Base-by-base conservation (phyloP, 495 filamentous ascomycete species). In the Lasiosphaeris hirsuta region DNA sequence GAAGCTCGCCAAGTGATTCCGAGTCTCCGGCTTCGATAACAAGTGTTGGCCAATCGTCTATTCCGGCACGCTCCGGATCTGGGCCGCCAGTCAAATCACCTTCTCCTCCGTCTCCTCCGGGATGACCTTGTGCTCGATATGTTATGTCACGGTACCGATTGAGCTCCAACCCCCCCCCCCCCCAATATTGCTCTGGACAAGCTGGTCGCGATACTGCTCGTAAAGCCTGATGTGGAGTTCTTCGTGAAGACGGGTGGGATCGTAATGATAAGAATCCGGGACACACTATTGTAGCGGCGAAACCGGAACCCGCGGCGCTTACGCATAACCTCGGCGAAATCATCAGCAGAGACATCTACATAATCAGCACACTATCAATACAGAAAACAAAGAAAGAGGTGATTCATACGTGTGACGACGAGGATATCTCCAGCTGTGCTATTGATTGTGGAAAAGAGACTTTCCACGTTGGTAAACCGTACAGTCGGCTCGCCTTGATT, bases 21-120 rank as follows among this genome's bases (percentile, higher is more conserved):
- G 65, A 64, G 37, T 54, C 54, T 9, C 71, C 68, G 17, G 65
- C 63, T 49, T 69, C 62, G 36, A 74, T 61, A 23, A 71, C 57
- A 7, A 72, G 55, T 39, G 65, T 72, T 40, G 71, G 69, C 68
- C 66, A 69, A 13, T 15, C 49, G 19, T n/a, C 42, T 39, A n/a
- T 38, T 13, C 17, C 33, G 23, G 3, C 18, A 60, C 59, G 65
- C 57, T 62, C 54, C 40, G 64, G 47, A 15, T 34, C 40, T 19
- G 65, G 65, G 51, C 54, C 62, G 34, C 65, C 61, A 9, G 44
- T 59, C 30, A 59, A 64, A 35, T 67, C 62, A 36, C 57, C 49
- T 39, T 64, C 60, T 55, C 51, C 62, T 11, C 17, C 37, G 45
- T 51, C 57, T 46, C 50, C 47, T 58, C 56, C 55, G 59, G 47